Evolutionary conservation across 208 protist species (phyloP), one percentile per base, ranked within the genome.

Genomic region (Trypanosoma rangeli): DNA sequence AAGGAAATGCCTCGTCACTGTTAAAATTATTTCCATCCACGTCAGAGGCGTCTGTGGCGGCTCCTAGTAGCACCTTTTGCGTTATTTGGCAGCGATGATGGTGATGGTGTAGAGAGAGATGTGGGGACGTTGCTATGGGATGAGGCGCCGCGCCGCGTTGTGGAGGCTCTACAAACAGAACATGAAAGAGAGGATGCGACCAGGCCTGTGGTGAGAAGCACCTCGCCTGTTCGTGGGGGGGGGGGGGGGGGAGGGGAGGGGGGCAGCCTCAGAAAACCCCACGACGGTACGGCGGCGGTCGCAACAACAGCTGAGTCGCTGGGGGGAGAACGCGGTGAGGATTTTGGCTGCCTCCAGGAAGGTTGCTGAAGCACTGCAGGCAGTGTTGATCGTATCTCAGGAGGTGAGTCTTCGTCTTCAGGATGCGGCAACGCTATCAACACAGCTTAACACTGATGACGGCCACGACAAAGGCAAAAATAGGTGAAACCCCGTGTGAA

Each of bases 91-190:
- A 31, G 39, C 31, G 28, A 24, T 26, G 37, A 0, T 62, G 35
- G n/a, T 31, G 22, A 13, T 26, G 28, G 22, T 29, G 39, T 50
- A 7, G 29, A 3, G 13, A 63, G 29, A 0, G 37, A 63, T 50
- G 20, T 37, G 20, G 54, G 42, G 24, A 52, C 1, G 24, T 16
- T 29, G 24, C 2, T 29, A 57, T 15, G 46, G 28, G 63, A 68
- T 26, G 49, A 58, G 18, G 63, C 63, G 10, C 58, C 28, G 35
- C 63, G 50, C 16, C 26, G 63, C 33, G n/a, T n/a, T n/a, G 63
- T 50, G 22, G 33, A 59, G 39, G 63, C 24, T 15, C 22, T 68
- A 29, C 48, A 49, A 68, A 12, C 5, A 48, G 20, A 59, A 29
- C 5, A 33, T 33, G 48, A 58, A 24, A 49, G 8, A 5, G 50